phyloP scores from a whole-genome alignment of 2,329 filamentous ascomycete species.

The Paecilomyces sp. region DNA sequence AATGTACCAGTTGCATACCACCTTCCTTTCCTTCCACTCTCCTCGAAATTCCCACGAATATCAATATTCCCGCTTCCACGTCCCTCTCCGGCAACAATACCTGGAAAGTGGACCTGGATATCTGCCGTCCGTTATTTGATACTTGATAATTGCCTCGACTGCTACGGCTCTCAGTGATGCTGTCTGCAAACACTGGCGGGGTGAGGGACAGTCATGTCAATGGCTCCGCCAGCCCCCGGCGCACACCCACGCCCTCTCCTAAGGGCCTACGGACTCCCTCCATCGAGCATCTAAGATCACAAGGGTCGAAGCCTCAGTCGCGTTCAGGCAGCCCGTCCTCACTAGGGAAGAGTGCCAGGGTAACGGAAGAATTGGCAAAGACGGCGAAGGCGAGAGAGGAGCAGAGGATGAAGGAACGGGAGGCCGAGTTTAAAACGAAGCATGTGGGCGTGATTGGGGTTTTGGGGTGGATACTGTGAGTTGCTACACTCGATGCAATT shows the following conservation, averaged over 20 bases:
- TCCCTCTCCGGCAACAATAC: not conserved
- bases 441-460: constrained; percentile 32
- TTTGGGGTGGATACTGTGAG: constrained; percentile 36
- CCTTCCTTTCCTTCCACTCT: not conserved
- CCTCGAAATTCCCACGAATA: not conserved
- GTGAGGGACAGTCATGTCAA: not conserved
- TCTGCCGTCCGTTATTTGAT: not conserved
- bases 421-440: constrained; percentile 31
- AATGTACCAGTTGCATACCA: not conserved
- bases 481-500: constrained; percentile 2
- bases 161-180: not conserved
- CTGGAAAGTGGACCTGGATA: not conserved
- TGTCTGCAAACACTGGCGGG: not conserved
- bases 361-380: constrained; percentile 2
- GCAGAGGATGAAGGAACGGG: constrained; percentile 20
- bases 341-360: constrained; percentile 1
- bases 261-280: not conserved
- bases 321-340: constrained; percentile 11
- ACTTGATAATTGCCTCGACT: not conserved
- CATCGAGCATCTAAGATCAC: constrained; percentile 12
- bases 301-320: constrained; percentile 13
- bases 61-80: not conserved
- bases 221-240: not conserved
- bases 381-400: constrained; percentile 21
- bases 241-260: not conserved